Base-by-base conservation (phyloP, 331 rosid genomes). In the Rhamnella rubrinervis region DNA sequence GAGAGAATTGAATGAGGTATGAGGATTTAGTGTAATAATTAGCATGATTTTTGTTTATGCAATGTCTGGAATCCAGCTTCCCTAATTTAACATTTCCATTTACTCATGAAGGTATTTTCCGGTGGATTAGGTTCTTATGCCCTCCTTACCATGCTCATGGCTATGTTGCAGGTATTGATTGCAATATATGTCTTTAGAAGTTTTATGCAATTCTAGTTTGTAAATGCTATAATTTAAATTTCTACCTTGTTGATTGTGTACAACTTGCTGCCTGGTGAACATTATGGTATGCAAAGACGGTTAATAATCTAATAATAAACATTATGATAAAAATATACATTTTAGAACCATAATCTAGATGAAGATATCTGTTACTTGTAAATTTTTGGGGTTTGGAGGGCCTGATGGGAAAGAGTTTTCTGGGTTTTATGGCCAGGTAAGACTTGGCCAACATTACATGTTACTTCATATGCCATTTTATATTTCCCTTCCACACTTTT, bases 61-160 rank as follows among this genome's bases (percentile, higher is more conserved):
- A 57, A 55, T 62, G 40, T 66, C 4, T 31, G n/a, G 47, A 46
- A n/a, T 63, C 66, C 51, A 40, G 63, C 67, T 66, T 72, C 6
- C 63, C 78, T 72, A 68, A 77, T 78, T 68, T 70, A 67, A 65
- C 55, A 71, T 76, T 86, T 70, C 49, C 40, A 77, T 55, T 71
- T 13, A 80, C 70, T 66, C 65, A 60, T 85, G 82, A 83, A 93
- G 97, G 98, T 93, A 49, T 93, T 87, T 86, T 82, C 96, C 80
- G 98, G 98, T 26, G 98, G 98, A 74, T 69, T 93, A 76, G 92
- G 98, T 73, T 91, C 97, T 28, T 93, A 91, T 81, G 96, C 97
- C 2, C 96, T 93, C 71, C 97, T 93, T 71, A 59, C 96, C 55
- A 93, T 93, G 97, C 81, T 93, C 63, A 80, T 93, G 92, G 92